Evolutionary conservation across 306 rosid genomes (phyloP).

Genomic region (Astragalus glycyphyllos): DNA sequence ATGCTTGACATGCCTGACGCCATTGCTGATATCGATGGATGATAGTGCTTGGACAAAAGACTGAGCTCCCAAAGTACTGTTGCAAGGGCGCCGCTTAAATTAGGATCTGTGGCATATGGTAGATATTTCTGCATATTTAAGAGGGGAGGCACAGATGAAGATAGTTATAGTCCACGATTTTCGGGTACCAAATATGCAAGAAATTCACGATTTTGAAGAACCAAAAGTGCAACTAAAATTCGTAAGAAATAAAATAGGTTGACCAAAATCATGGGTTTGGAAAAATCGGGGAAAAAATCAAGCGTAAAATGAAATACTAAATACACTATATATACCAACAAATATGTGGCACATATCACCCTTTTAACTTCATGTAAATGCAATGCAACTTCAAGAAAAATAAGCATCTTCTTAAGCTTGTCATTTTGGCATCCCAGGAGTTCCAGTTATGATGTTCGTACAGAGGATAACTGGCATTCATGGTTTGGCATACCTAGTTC

Average conservation of each 20-base stretch:
- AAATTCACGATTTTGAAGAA: too few relatives aligned
- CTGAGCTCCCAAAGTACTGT: slow-evolving; percentile 95
- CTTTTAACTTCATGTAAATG: not conserved
- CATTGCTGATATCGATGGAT: slow-evolving; percentile 72
- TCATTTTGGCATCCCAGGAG: not conserved
- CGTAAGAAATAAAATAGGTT: too few relatives aligned
- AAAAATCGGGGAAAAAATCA: too few relatives aligned
- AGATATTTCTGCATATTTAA: slow-evolving; percentile 76
- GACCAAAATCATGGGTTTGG: not conserved
- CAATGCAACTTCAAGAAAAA: slow-evolving; percentile 18
- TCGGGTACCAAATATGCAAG: too few relatives aligned
- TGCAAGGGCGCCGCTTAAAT: slow-evolving; percentile 95
- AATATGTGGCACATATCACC: not conserved
- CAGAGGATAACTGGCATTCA: not conserved
- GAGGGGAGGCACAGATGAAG: not conserved
- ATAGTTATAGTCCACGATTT: slow-evolving; percentile 1
- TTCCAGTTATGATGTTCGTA: not conserved
- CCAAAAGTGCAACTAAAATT: too few relatives aligned
- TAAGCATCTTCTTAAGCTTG: not conserved
- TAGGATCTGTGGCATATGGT: slow-evolving; percentile 84
- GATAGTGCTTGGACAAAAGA: slow-evolving; percentile 80
- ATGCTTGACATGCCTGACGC: slow-evolving; percentile 69
- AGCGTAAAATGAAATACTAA: not conserved
- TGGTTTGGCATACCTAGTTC: not conserved
- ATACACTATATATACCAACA: slow-evolving; percentile 12